Conservation (phyloP, 176 grass and related monocot genomes). For the Aegilops longissima region DNA sequence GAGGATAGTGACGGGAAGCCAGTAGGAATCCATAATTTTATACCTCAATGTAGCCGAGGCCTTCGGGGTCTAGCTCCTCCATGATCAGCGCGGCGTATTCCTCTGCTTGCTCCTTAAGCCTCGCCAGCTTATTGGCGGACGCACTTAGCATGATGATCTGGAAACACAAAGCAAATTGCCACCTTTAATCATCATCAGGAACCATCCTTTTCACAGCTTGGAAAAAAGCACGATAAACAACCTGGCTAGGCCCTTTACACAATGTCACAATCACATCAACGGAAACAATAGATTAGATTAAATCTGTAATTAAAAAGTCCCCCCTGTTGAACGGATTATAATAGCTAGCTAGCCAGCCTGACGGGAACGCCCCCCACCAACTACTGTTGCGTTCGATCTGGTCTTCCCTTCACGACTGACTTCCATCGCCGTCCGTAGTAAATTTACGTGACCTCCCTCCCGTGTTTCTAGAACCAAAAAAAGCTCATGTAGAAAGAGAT, state of each 20-base stretch:
- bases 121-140: slow-evolving; percentile 82
- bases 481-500: slow-evolving; percentile 3
- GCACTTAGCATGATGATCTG: slow-evolving; percentile 97
- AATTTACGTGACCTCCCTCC: slow-evolving; percentile 13
- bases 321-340: slow-evolving; percentile 31
- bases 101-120: slow-evolving; percentile 90
- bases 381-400: slow-evolving; percentile 13
- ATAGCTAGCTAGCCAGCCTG: slow-evolving; percentile 13
- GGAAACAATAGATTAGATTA: slow-evolving; percentile 24
- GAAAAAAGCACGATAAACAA: slow-evolving; percentile 18
- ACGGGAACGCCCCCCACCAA: slow-evolving; percentile 64
- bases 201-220: slow-evolving; percentile 33
- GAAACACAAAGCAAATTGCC: slow-evolving; percentile 17
- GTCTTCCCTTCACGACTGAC: background rate
- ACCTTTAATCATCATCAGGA: slow-evolving; percentile 15
- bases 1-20: background rate
- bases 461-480: slow-evolving; percentile 40
- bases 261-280: slow-evolving; percentile 12
- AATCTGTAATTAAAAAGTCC: slow-evolving; percentile 15
- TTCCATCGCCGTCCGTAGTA: slow-evolving; percentile 13
- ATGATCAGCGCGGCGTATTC: slow-evolving; percentile 96
- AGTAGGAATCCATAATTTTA: background rate
- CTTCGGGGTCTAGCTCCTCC: slow-evolving; percentile 95
- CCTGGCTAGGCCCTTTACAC: slow-evolving; percentile 32
- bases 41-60: slow-evolving; percentile 95